Evolutionary conservation across 768 basidiomycete species (phyloP).

Genomic region (Thelephora ganbajun): DNA sequence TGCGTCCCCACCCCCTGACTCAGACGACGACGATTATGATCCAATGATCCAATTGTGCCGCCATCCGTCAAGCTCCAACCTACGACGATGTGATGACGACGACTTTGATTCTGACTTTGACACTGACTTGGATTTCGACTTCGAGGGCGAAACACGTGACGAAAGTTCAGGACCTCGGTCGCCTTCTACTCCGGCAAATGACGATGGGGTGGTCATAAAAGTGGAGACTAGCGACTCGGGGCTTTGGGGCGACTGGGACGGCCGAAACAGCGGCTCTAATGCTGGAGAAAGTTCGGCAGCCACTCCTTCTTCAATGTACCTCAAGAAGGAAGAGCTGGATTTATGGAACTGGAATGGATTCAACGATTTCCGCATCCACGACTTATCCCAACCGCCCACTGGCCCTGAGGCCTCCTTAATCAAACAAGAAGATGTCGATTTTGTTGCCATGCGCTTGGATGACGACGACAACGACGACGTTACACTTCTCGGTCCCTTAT

Average conservation of each 20-base stretch:
- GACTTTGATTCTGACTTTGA: slow-evolving; percentile 43
- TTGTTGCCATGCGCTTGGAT: slow-evolving; percentile 5
- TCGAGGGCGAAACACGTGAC: slow-evolving; percentile 9
- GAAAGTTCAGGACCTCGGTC: slow-evolving; percentile 50
- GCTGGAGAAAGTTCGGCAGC: slow-evolving; percentile 21
- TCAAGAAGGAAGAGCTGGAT: slow-evolving; percentile 25
- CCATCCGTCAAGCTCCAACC: slow-evolving; percentile 9
- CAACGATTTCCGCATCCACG: slow-evolving; percentile 6
- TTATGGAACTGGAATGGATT: slow-evolving; percentile 31
- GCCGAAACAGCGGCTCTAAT: slow-evolving; percentile 31
- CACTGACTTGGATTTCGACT: slow-evolving; percentile 26
- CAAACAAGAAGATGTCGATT: slow-evolving; percentile 18
- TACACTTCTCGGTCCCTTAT: not conserved
- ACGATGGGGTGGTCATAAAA: slow-evolving; percentile 28
- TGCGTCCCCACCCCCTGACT: slow-evolving; percentile 62
- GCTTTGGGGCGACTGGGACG: slow-evolving; percentile 60
- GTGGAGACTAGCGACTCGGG: slow-evolving; percentile 49
- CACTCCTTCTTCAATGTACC: slow-evolving; percentile 21
- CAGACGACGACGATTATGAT: slow-evolving; percentile 28
- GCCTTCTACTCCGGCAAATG: slow-evolving; percentile 35
- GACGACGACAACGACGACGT: slow-evolving; percentile 7
- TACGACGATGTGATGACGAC: slow-evolving; percentile 20
- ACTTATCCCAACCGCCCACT: not conserved
- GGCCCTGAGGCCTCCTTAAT: slow-evolving; percentile 29
- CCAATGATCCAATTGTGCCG: not conserved